phyloP scores from a whole-genome alignment of 805 yeast genomes.

The Saccharomycopsis fodiens region DNA sequence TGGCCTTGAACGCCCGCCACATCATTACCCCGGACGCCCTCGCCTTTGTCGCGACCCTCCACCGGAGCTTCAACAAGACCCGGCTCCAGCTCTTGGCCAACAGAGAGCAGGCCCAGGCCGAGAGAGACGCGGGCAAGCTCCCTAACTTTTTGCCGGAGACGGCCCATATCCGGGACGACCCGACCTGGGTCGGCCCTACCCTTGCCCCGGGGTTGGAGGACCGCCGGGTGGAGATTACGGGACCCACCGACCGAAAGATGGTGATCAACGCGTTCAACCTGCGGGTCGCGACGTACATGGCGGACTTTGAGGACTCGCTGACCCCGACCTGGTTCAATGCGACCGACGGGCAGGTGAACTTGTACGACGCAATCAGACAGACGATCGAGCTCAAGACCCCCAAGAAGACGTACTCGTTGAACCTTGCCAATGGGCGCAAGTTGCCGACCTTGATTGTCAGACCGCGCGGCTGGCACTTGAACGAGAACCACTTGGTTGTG shows the following conservation, averaged over 20 bases:
- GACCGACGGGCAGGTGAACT: constrained; percentile 62
- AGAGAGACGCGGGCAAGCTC: constrained; percentile 52
- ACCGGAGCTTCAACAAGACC: constrained; percentile 51
- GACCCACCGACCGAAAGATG: constrained; percentile 72
- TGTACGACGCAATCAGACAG: constrained; percentile 61
- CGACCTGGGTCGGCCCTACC: constrained; percentile 64
- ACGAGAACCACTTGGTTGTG: constrained; percentile 55
- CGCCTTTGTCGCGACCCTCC: constrained; percentile 59
- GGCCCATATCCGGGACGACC: constrained; percentile 50
- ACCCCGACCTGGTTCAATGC: constrained; percentile 65
- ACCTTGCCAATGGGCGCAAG: constrained; percentile 33
- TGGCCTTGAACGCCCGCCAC: constrained; percentile 38
- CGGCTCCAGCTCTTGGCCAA: constrained; percentile 49
- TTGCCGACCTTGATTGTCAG: constrained; percentile 47
- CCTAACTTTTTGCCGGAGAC: constrained; percentile 70
- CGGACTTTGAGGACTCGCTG: constrained; percentile 67
- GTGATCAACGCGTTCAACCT: constrained; percentile 67
- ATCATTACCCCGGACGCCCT: constrained; percentile 56
- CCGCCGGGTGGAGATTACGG: constrained; percentile 70
- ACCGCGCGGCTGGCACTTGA: constrained; percentile 70
- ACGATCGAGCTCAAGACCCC: constrained; percentile 34
- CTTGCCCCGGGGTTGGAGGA: constrained; percentile 63
- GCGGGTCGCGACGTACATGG: constrained; percentile 66
- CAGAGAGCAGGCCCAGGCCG: constrained; percentile 46
- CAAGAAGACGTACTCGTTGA: constrained; percentile 38